A percentile compares a stretch with the other conserved stretches of the same genome.
Conservation (phyloP, 2,329 filamentous ascomycete species). For the Neocucurbitaria cava region DNA sequence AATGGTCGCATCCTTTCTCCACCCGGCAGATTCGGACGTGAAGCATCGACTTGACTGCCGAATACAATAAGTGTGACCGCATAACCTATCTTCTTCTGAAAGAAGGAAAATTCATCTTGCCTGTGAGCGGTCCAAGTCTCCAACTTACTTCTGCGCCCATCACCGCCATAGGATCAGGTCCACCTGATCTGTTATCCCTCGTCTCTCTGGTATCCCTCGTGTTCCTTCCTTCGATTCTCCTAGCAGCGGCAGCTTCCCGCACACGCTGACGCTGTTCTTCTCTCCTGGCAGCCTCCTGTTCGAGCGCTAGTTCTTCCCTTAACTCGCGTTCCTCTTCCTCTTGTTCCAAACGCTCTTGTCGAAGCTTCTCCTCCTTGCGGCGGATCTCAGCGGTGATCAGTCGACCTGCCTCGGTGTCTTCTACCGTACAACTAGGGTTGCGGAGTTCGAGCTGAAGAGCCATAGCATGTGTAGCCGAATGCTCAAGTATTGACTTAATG, state of each 20-base stretch:
- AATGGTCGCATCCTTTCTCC: background rate
- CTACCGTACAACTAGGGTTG: background rate
- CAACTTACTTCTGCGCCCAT: background rate
- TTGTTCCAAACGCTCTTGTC: background rate
- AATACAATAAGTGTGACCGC: background rate
- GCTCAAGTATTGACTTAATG: background rate
- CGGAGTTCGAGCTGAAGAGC: background rate
- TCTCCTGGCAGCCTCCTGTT: background rate
- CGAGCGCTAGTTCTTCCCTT: background rate
- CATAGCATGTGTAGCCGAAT: background rate
- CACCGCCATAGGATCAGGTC: background rate
- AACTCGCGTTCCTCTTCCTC: background rate
- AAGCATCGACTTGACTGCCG: background rate
- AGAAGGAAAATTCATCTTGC: background rate
- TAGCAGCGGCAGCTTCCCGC: background rate
- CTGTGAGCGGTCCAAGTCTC: background rate
- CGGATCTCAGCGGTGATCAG: background rate
- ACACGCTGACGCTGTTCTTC: background rate
- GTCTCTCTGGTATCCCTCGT: background rate
- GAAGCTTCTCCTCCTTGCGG: background rate
- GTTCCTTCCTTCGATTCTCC: background rate
- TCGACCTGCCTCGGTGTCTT: background rate
- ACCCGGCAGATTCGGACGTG: too few species aligned
- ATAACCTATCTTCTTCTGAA: background rate
- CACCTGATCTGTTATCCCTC: background rate